phyloP scores from a whole-genome alignment of 768 basidiomycete genomes.

The Pisolithus albus region DNA sequence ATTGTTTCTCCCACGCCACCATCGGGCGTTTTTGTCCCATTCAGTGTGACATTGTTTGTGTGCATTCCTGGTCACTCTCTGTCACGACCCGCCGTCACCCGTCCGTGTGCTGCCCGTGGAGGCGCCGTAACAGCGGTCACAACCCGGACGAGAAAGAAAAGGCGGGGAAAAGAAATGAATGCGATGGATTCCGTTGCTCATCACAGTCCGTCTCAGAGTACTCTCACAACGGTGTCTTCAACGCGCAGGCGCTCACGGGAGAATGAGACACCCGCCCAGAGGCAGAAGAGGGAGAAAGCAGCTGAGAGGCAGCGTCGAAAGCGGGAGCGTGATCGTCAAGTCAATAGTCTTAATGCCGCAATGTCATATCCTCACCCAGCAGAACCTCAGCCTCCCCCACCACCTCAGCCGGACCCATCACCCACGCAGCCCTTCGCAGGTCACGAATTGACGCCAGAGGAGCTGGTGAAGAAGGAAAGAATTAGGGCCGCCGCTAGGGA shows the following conservation, averaged over 20 bases:
- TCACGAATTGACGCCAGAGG: conserved; percentile 50
- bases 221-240: conserved; percentile 24
- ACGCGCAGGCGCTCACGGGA: conserved; percentile 53
- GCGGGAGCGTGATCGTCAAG: conserved; percentile 60
- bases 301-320: conserved; percentile 81
- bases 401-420: conserved; percentile 27
- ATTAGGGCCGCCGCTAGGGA: conserved; percentile 74
- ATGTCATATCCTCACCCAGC: conserved; percentile 34
- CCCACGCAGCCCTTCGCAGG: conserved; percentile 21
- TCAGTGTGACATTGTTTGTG: conserved; percentile 19
- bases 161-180: conserved; percentile 22
- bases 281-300: conserved; percentile 78
- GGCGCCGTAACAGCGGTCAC: conserved; percentile 32
- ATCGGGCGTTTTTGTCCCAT: neutral
- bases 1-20: conserved; percentile 21
- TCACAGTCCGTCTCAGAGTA: conserved; percentile 27
- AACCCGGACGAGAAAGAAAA: conserved; percentile 10
- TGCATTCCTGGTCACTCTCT: conserved; percentile 22
- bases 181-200: conserved; percentile 29
- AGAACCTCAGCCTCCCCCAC: conserved; percentile 27
- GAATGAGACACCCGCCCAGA: conserved; percentile 67
- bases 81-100: conserved; percentile 29
- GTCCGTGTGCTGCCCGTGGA: conserved; percentile 11
- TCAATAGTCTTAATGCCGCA: conserved; percentile 34
- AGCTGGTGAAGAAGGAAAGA: conserved; percentile 58